Evolutionary conservation across 306 rosid genomes (phyloP).

Genomic region (Argentina anserina): DNA sequence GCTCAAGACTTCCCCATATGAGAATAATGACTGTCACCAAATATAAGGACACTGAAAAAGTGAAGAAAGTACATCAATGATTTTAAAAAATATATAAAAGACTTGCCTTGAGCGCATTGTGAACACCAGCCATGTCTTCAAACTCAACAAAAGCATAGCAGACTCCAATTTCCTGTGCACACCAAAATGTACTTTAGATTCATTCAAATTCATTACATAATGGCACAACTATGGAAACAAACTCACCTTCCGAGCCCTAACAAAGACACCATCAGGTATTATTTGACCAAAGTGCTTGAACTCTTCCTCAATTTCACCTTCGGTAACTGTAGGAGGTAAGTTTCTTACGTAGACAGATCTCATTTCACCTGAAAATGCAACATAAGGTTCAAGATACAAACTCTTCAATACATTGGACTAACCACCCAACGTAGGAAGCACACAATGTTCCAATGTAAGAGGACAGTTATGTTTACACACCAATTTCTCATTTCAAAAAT

Average conservation of each 20-base stretch:
- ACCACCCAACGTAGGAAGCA: background rate
- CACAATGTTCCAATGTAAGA: background rate
- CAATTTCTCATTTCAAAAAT: too few species aligned
- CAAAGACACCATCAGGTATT: slow-evolving; percentile 73
- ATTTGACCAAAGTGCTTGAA: slow-evolving; percentile 81
- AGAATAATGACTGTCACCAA: background rate
- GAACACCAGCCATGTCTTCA: slow-evolving; percentile 79
- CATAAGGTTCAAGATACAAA: slow-evolving; percentile 17
- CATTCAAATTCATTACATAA: background rate
- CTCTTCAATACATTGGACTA: background rate
- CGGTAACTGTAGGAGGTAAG: slow-evolving; percentile 74
- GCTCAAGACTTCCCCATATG: background rate
- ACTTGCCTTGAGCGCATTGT: slow-evolving; percentile 79
- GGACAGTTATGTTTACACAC: too few species aligned
- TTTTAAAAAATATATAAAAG: background rate
- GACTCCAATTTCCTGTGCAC: slow-evolving; percentile 84
- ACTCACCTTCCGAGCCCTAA: slow-evolving; percentile 74
- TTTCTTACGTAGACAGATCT: slow-evolving; percentile 91
- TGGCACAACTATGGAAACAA: slow-evolving; percentile 6
- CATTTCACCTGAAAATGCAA: slow-evolving; percentile 58
- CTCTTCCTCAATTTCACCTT: slow-evolving; percentile 71
- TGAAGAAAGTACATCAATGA: background rate
- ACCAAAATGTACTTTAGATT: slow-evolving; percentile 27
- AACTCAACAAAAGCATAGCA: slow-evolving; percentile 97
- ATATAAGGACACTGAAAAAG: background rate